Evolutionary conservation across 768 basidiomycete species (phyloP).

Genomic region (Tylopilus sp.): DNA sequence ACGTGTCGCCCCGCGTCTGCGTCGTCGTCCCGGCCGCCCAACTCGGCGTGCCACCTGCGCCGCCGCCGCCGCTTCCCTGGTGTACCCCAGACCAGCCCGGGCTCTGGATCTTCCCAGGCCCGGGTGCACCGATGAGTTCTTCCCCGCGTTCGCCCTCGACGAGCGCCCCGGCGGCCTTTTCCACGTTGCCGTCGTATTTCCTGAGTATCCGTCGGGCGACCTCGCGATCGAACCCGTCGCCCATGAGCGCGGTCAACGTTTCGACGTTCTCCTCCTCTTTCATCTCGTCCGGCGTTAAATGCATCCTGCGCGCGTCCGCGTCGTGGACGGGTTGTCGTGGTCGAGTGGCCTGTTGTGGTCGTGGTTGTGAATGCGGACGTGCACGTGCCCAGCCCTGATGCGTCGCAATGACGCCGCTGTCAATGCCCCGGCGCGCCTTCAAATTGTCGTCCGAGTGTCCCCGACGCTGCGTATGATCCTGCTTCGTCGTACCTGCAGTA

Average conservation of each 20-base stretch:
- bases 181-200: constrained; percentile 56
- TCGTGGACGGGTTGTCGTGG: not conserved
- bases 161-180: constrained; percentile 53
- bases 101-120: constrained; percentile 7
- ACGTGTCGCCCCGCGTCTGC: not conserved
- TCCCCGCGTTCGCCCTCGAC: constrained; percentile 50
- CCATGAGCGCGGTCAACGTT: constrained; percentile 38
- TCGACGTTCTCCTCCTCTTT: constrained; percentile 33
- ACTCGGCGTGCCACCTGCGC: not conserved
- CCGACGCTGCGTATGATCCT: not conserved
- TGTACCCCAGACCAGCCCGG: constrained; percentile 7
- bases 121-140: constrained; percentile 8
- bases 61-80: not conserved
- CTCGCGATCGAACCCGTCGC: constrained; percentile 38
- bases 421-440: no score
- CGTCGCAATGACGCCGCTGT: no score
- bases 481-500: not conserved
- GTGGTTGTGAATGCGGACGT: not conserved
- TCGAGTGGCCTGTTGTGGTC: not conserved
- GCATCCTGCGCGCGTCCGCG: constrained; percentile 13
- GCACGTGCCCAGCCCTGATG: no score
- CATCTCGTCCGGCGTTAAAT: constrained; percentile 17
- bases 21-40: constrained; percentile 1
- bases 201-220: constrained; percentile 54
- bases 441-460: not conserved